A percentile compares a stretch with the other conserved stretches of the same genome.
Conservation (phyloP, 495 filamentous ascomycete genomes). For the Podospora anserina region DNA sequence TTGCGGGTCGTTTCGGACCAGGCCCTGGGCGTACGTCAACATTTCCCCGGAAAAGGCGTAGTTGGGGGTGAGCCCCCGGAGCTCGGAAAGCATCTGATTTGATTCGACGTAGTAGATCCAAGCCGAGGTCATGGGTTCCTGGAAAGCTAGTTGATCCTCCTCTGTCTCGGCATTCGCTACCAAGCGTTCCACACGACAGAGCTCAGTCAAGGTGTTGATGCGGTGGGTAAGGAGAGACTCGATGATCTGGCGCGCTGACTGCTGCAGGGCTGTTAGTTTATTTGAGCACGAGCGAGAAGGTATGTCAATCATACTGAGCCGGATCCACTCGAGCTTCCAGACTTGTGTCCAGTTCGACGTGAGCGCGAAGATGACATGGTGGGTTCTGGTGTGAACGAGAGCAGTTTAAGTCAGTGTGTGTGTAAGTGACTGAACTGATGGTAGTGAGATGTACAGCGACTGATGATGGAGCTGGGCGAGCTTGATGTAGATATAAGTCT, state of each 20-base stretch:
- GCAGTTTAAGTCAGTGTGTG: neutral
- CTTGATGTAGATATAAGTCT: neutral
- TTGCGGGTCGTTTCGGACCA: constrained; percentile 61
- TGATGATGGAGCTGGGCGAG: neutral
- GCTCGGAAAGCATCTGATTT: constrained; percentile 69
- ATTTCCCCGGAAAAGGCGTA: constrained; percentile 71
- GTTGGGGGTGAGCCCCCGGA: constrained; percentile 63
- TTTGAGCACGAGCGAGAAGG: neutral
- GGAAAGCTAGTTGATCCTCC: constrained; percentile 55
- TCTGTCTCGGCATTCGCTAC: constrained; percentile 52
- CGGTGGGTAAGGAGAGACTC: constrained; percentile 59
- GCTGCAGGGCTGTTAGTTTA: neutral
- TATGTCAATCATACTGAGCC: neutral
- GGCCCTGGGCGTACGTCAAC: constrained; percentile 62
- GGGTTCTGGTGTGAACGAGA: neutral
- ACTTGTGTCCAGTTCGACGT: neutral
- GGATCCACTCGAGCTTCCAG: neutral
- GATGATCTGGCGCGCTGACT: constrained; percentile 39
- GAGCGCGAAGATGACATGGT: constrained; percentile 2
- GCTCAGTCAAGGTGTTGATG: constrained; percentile 69
- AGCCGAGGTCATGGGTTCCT: constrained; percentile 62
- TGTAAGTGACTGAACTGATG: neutral
- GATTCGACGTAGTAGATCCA: constrained; percentile 73
- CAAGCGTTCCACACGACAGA: constrained; percentile 69
- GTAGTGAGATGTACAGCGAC: neutral